Base-by-base conservation (phyloP, 495 filamentous ascomycete species). In the Podospora australis region DNA sequence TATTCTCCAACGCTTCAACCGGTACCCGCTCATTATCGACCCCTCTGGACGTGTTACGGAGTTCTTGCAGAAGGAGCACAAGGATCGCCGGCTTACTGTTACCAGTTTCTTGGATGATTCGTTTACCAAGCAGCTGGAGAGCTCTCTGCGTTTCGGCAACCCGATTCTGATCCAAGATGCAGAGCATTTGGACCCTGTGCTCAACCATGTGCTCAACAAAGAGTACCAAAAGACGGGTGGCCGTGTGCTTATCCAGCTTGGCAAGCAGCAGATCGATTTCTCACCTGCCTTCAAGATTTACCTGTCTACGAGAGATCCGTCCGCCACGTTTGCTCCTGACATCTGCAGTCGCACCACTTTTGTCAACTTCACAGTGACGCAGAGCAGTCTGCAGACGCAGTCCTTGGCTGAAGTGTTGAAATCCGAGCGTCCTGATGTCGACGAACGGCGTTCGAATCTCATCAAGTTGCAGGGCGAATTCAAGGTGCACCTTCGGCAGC, bases 191-290 rank as follows among this genome's bases (percentile, higher is more conserved):
- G 92, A 99, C 61, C 92, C 92, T 5, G 86, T 99, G 44, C 82
- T 99, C 58, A 99, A 96, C 63, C 94, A 99, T 60, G 90, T 99
- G 39, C 81, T 99, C 65, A 99, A 99, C 70, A 97, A 97, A 66
- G 92, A 99, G 60, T 97, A 99, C 66, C 92, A 99, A 66, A 96
- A 90, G 71, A 99, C 92, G n/a, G 92, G 92, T 47, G 92, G 92
- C 11, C 90, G 92, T 77, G 92, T 99, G 29, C 79, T 99, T 39
- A 97, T 97, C 50, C 92, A 97, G 63, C 84, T 99, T 24, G 92
- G 92, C 56, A 96, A 91, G 66, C 94, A 99, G 69, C 90, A 97
- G 65, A 99, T 99, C 48, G 92, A 99, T 68, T 97, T 99, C 69
- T 99, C 92, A 36, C 94, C 92, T 9, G 81, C 90, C 2, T 99